Evolutionary conservation across 2,329 filamentous ascomycete species (phyloP).

Genomic region (Apiospora saccharicola): DNA sequence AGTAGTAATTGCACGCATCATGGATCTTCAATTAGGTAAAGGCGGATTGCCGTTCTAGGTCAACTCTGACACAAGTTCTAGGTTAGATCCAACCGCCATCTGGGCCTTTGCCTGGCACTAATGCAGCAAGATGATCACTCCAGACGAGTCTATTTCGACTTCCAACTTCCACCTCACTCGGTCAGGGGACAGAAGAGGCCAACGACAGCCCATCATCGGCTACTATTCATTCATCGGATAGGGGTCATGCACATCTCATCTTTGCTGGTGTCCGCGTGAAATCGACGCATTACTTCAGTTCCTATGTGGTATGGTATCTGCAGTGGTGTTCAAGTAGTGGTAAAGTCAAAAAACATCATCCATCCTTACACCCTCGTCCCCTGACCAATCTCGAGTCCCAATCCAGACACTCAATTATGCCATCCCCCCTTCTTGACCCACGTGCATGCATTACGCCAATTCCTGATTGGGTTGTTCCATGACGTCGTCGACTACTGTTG

Average conservation of each 20-base stretch:
- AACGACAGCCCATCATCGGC: not conserved
- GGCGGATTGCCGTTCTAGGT: not conserved
- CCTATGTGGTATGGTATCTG: constrained; percentile 11
- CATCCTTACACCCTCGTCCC: not conserved
- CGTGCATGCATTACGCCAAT: not conserved
- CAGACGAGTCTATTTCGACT: not conserved
- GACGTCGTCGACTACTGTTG: not conserved
- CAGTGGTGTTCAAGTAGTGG: constrained; percentile 1
- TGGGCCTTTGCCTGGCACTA: not conserved
- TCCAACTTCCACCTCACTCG: not conserved
- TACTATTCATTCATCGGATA: not conserved
- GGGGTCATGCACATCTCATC: not conserved
- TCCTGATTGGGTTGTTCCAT: not conserved
- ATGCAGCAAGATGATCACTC: not conserved
- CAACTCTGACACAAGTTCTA: not conserved
- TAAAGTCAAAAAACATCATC: constrained; percentile 5
- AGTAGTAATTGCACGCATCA: constrained; percentile 14
- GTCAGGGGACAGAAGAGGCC: not conserved
- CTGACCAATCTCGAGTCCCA: not conserved
- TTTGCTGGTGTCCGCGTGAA: not conserved
- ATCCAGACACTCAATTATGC: not conserved
- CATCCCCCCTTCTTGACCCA: not conserved
- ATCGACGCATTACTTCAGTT: not conserved
- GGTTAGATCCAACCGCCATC: not conserved
- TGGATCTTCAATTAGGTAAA: not conserved